Evolutionary conservation across 176 grass and related monocot genomes (phyloP), one percentile per base, ranked within the genome.

Genomic region (Oryza australiensis): DNA sequence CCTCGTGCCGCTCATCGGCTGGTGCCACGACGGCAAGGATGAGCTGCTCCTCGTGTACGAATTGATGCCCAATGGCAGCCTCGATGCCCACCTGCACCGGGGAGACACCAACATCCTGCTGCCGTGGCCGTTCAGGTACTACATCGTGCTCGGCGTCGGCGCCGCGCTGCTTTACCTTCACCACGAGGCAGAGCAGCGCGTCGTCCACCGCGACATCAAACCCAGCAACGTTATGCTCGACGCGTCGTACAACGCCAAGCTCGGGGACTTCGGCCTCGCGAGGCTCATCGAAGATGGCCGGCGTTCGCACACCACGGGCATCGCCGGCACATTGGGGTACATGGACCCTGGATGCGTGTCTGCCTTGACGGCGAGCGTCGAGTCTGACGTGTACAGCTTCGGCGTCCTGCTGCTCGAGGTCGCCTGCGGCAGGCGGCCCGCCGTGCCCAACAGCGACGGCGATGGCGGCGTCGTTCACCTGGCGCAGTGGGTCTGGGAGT

Each of bases 31-130:
- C 6, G 14, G 62, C 14, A 64, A 35, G 3, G 78, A 38, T 5
- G 65, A 70, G 37, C 66, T 86, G 16, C 46, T 86, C 18, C 45
- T 81, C 26, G 88, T 90, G 0, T 90, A 90, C 9, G 79, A 90
- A 3, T 80, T 90, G 13, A 83, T 94, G 89, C 87, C 49, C 34
- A 91, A 94, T 0, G 92, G 87, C 6, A 92, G 89, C 74, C 74
- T 94, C 0, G 92, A 91, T 40, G 9, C 13, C 0, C 81, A 42
- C 37, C 37, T 40, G 7, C 37, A 40, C 7, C 7, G 7, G 37
- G 7, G 7, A 40, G 7, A 29, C 29, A 29, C 1, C 29, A 29
- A 29, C 1, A 29, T 29, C 13, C 1, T 20, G 2, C 15, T 53
- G 16, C 49, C 49, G 20, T 53, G 49, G 16, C 49, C 49, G 28